Percentiles rank a stretch among this genome's conserved stretches.
These are phyloP conservation scores for Aspergillus sp. DNA, from an alignment of 2,329 filamentous ascomycete species.

Conservation along the genomic window DNA sequence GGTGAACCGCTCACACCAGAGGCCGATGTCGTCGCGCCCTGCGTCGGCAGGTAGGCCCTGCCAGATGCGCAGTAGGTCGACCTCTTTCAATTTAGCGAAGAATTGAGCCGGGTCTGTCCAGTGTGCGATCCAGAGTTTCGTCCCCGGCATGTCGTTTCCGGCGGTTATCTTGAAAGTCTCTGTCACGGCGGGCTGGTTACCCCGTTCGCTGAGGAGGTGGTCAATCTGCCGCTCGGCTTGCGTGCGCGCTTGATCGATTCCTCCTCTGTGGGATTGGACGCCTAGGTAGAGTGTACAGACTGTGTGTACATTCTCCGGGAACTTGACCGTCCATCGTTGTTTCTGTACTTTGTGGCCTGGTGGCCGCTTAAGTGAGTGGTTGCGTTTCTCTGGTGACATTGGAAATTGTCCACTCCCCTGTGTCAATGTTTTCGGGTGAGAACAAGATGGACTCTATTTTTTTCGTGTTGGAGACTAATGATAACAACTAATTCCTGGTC, in stretches of 20 bases:
- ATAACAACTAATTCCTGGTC: too few relatives aligned
- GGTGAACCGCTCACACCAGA: background rate
- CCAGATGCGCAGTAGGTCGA: background rate
- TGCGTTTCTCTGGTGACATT: background rate
- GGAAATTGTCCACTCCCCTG: too few relatives aligned
- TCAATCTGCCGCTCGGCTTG: background rate
- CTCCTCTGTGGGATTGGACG: background rate
- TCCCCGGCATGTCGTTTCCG: background rate
- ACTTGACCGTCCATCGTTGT: background rate
- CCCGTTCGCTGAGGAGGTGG: background rate
- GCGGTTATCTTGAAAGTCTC: background rate
- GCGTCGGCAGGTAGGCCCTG: background rate
- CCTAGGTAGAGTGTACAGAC: background rate
- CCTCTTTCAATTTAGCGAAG: background rate
- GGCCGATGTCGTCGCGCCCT: background rate
- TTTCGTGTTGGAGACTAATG: too few relatives aligned
- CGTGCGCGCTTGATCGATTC: background rate
- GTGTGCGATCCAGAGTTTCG: background rate
- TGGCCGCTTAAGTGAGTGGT: background rate
- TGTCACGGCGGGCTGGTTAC: background rate
- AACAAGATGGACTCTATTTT: too few relatives aligned
- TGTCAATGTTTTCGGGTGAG: too few relatives aligned
- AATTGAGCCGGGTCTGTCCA: background rate
- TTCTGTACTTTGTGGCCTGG: background rate
- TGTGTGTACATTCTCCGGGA: background rate